Evolutionary conservation across 306 rosid genomes (phyloP), one percentile per base, ranked within the genome.

Genomic region (Ormosia semicastrata): DNA sequence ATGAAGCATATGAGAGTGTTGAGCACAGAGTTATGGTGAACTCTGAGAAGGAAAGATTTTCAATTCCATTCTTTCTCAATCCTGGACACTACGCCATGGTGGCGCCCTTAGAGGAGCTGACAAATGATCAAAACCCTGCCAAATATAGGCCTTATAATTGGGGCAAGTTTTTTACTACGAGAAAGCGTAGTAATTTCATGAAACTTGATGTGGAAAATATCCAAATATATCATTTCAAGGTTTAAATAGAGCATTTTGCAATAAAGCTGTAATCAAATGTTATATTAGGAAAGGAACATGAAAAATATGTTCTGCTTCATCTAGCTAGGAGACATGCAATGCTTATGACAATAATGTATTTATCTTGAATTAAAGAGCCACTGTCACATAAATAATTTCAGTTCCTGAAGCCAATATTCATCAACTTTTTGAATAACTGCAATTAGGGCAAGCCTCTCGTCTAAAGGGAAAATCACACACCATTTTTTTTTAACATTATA

Each of bases 151-250:
- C 82, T 8, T 88, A 83, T 78, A 87, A 74, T 18, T 85, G 87
- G 82, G 91, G 92, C 9, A 91, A 89, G 74, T 89, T 85, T 63
- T 43, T 50, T 0, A 72, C 84, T 3, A 11, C 9, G 9, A 82
- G 92, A 70, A 85, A 75, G 72, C 77, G 77, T 18, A 84, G 94
- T 63, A 88, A 91, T 62, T 81, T 83, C 81, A 74, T 49, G 87
- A 91, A 89, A 65, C 84, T n/a, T 3, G 54, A 66, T 8, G 86
- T 64, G 14, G 89, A 91, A 24, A 91, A 91, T 62, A 58, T 91
- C 59, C 91, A 87, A 78, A 87, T 89, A 18, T 30, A n/a, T 37
- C 83, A 80, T 73, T 88, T 84, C 47, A 80, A 4, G 54, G 41
- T 34, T 60, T 60, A 32, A 12, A 60, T 2, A 8, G 13, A 34